These are phyloP conservation scores for Podospora pseudopauciseta DNA, from an alignment of 495 filamentous ascomycete genomes.

Conservation along the genomic window DNA sequence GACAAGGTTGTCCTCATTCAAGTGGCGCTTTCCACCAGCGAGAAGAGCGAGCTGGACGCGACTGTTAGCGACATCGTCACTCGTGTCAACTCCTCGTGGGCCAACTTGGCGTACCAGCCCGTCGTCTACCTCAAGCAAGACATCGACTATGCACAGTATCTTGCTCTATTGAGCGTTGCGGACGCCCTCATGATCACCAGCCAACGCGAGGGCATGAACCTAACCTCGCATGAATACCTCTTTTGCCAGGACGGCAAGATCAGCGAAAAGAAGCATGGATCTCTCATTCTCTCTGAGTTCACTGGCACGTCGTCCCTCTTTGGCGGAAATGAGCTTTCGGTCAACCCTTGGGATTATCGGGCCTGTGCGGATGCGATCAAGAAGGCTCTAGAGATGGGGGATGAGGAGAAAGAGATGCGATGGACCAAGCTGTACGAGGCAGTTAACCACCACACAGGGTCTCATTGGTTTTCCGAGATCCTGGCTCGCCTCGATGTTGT, in stretches of 20 bases:
- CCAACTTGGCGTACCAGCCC: slow-evolving; percentile 83
- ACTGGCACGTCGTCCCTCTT: slow-evolving; percentile 87
- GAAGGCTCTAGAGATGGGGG: slow-evolving; percentile 69
- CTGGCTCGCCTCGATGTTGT: slow-evolving; percentile 62
- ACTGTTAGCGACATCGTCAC: slow-evolving; percentile 90
- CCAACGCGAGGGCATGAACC: slow-evolving; percentile 91
- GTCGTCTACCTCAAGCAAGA: slow-evolving; percentile 95
- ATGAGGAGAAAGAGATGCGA: slow-evolving; percentile 65
- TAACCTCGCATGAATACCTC: slow-evolving; percentile 88
- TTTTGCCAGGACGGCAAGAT: slow-evolving; percentile 85
- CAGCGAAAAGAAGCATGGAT: slow-evolving; percentile 71
- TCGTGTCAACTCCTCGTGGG: slow-evolving; percentile 82
- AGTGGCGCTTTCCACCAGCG: slow-evolving; percentile 83
- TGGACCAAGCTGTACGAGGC: slow-evolving; percentile 71
- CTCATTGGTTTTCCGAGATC: slow-evolving; percentile 76
- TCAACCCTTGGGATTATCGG: slow-evolving; percentile 92
- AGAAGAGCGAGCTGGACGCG: slow-evolving; percentile 79
- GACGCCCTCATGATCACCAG: slow-evolving; percentile 90
- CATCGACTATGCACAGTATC: slow-evolving; percentile 82
- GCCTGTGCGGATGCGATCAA: slow-evolving; percentile 80
- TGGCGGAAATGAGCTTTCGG: slow-evolving; percentile 66
- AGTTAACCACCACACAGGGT: slow-evolving; percentile 76
- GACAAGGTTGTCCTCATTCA: slow-evolving; percentile 87
- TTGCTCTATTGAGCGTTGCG: slow-evolving; percentile 81
- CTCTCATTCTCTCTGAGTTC: slow-evolving; percentile 88